phyloP scores from a whole-genome alignment of 1,284 basidiomycete genomes.

The Sporisorium exsertum region DNA sequence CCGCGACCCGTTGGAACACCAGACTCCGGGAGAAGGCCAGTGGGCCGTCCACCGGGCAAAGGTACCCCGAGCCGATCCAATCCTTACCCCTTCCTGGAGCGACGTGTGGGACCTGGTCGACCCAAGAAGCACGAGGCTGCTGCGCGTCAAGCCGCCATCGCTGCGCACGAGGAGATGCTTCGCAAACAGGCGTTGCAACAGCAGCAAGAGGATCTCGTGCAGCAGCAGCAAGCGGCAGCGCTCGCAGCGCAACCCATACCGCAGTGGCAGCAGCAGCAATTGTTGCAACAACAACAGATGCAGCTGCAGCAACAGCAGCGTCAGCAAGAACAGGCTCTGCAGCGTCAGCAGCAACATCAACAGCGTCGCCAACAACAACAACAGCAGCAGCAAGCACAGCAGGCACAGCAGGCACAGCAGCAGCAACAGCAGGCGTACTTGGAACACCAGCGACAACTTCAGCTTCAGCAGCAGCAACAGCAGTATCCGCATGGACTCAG shows the following conservation, averaged over 20 bases:
- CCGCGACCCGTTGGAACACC: constrained; percentile 17
- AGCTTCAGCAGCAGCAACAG: constrained; percentile 24
- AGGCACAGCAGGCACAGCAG: constrained; percentile 32
- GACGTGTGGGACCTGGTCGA: constrained; percentile 44
- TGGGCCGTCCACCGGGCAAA: constrained; percentile 41
- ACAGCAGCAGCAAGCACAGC: constrained; percentile 18
- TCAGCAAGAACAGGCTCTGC: constrained; percentile 12
- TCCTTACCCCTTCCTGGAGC: constrained; percentile 41
- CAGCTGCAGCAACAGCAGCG: constrained; percentile 31
- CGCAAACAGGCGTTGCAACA: constrained; percentile 25
- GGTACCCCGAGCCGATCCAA: constrained; percentile 38
- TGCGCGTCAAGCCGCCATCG: constrained; percentile 42
- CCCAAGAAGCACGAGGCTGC: constrained; percentile 49
- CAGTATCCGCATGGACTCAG: constrained; percentile 26
- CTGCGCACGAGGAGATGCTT: constrained; percentile 35
- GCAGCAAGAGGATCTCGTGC: constrained; percentile 25
- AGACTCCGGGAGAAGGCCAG: constrained; percentile 26
- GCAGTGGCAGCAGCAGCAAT: constrained; percentile 44
- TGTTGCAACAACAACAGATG: constrained; percentile 35
- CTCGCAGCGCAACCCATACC: constrained; percentile 23
- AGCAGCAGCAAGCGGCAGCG: constrained; percentile 33
- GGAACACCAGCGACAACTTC: constrained; percentile 19
- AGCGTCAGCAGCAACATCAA: constrained; percentile 27
- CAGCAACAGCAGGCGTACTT: constrained; percentile 30
- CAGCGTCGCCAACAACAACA: constrained; percentile 22